Base-by-base conservation (phyloP, 108 stramenopile genomes). In the Chaetoceros muelleri region DNA sequence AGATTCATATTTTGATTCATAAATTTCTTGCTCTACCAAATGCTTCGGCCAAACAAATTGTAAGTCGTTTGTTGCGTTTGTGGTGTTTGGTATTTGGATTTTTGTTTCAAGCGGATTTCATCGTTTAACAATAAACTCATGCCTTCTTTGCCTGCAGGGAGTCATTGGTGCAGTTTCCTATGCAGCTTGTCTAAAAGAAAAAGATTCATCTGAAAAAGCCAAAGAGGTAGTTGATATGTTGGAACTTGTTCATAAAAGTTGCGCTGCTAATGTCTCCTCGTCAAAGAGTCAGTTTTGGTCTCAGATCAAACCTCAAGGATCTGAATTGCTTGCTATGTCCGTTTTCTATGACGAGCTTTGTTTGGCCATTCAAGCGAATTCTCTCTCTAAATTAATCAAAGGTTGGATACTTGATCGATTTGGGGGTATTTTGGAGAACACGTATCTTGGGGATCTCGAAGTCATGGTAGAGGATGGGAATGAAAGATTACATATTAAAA, bases 101-200 rank as follows among this genome's bases (percentile, higher is more conserved):
- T n/a, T n/a, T n/a, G n/a, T n/a, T n/a, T n/a, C n/a, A n/a, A n/a
- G n/a, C n/a, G n/a, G n/a, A n/a, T n/a, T n/a, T n/a, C n/a, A n/a
- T n/a, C n/a, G n/a, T n/a, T n/a, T n/a, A n/a, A n/a, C n/a, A n/a
- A n/a, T n/a, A n/a, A n/a, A n/a, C 3, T 30, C 5, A 54, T 54
- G 22, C 26, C 18, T 26, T 54, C 26, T 26, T 8, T 29, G 3
- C 28, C 18, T 13, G 13, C 17, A 54, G 52, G 62, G 52, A 13
- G 45, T 55, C 24, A 63, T 63, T 53, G 62, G 62, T 3, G 62
- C 48, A 17, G 54, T 52, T 24, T 31, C 53, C 52, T 63, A 44
- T 40, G 62, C 54, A 18, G 30, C 47, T 7, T 18, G 20, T 24
- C 22, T 45, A 40, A 23, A 21, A 21, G 0, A 19, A 46, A 24